Conservation (phyloP, 1,284 basidiomycete genomes). For the Naganishia liquefaciens region DNA sequence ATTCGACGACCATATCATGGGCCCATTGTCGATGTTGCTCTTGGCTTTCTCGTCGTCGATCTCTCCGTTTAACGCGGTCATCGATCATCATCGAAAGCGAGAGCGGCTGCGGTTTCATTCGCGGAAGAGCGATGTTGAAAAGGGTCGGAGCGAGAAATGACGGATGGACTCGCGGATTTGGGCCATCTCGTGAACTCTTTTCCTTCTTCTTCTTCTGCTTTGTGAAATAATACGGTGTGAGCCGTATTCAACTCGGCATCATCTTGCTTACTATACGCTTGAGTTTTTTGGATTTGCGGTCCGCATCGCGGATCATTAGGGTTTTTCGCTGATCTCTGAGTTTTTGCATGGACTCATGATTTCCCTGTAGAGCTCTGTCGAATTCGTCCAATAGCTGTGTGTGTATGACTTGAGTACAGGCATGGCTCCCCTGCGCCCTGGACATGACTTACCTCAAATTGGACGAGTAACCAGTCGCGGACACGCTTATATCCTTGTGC, state of each 20-base stretch:
- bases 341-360: background rate
- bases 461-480: constrained; percentile 23
- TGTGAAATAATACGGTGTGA: too few species aligned
- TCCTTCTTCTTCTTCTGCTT: background rate
- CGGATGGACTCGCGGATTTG: constrained; percentile 44
- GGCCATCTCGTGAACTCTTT: background rate
- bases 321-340: background rate
- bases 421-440: background rate
- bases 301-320: background rate
- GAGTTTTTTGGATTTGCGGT: background rate
- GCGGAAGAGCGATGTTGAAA: constrained; percentile 68
- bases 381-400: constrained; percentile 59
- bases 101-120: constrained; percentile 72
- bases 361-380: constrained; percentile 34
- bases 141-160: constrained; percentile 61
- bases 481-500: constrained; percentile 33
- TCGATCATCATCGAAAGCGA: constrained; percentile 69
- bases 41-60: constrained; percentile 55
- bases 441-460: constrained; percentile 36
- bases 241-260: too few species aligned
- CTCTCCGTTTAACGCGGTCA: constrained; percentile 60
- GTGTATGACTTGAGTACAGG: constrained; percentile 43
- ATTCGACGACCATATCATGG: constrained; percentile 61
- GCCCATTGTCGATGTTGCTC: constrained; percentile 52
- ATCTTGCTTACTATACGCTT: background rate